Conservation (phyloP, 139 green algal genomes). For the Raphidocelis subcapitata region DNA sequence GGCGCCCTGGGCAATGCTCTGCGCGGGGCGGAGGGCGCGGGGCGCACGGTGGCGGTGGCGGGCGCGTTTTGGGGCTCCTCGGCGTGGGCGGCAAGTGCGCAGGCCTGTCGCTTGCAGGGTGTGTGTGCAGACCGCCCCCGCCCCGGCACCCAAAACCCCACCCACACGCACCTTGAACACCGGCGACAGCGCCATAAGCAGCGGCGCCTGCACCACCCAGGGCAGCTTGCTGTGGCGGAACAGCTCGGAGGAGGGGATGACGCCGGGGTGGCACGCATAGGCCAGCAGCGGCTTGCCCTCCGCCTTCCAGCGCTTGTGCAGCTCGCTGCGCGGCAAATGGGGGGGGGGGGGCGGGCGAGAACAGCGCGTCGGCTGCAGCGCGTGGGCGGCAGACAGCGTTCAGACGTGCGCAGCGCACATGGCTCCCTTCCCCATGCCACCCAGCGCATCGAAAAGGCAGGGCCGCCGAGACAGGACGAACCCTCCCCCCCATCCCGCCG, state of each 20-base stretch:
- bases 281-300: neutral
- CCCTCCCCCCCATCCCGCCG: too few species aligned
- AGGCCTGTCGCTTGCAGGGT: too few species aligned
- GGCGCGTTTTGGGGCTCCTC: too few species aligned
- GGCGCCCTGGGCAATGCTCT: slow-evolving; percentile 40
- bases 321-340: slow-evolving; percentile 26
- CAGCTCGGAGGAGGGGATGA: slow-evolving; percentile 32
- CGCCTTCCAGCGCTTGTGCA: slow-evolving; percentile 31
- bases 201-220: neutral
- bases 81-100: too few species aligned
- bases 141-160: too few species aligned
- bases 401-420: neutral
- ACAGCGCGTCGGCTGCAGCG: neutral
- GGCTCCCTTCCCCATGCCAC: too few species aligned
- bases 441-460: too few species aligned
- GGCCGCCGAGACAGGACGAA: neutral
- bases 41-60: too few species aligned
- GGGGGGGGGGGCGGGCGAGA: neutral
- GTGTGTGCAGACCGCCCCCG: too few species aligned
- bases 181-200: neutral
- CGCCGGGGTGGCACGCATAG: slow-evolving; percentile 34
- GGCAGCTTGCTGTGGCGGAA: slow-evolving; percentile 18
- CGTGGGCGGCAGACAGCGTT: neutral
- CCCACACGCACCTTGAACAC: slow-evolving; percentile 22
- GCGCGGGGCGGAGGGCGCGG: too few species aligned